Evolutionary conservation across 192 early-diverging fungal genomes (phyloP).

Genomic region (Backusella morwellensis): DNA sequence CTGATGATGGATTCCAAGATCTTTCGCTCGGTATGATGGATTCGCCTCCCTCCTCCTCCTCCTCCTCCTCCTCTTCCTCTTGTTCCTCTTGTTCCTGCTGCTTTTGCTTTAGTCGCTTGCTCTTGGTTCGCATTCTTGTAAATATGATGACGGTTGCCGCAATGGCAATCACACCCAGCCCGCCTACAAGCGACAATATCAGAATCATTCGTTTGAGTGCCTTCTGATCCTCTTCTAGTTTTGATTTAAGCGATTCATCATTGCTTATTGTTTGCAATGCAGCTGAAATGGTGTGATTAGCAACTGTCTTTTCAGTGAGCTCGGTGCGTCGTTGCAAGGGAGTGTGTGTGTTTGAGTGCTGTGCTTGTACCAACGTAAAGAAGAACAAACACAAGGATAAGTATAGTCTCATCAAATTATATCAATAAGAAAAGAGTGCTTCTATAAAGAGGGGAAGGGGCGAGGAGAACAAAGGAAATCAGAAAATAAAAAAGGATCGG

Average conservation of each 20-base stretch:
- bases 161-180: constrained; percentile 13
- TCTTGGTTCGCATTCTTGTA: constrained; percentile 9
- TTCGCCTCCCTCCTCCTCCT: neutral
- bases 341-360: neutral
- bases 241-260: neutral
- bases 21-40: neutral
- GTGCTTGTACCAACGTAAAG: neutral
- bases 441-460: neutral
- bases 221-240: constrained; percentile 22
- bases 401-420: neutral
- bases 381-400: neutral
- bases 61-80: neutral
- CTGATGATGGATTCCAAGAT: neutral
- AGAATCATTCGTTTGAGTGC: constrained; percentile 24
- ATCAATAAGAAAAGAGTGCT: neutral
- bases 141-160: constrained; percentile 21
- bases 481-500: neutral
- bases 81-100: neutral
- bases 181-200: constrained; percentile 25
- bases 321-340: neutral
- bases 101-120: neutral
- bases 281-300: neutral
- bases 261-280: constrained; percentile 1
- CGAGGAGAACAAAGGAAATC: neutral
- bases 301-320: neutral